These are phyloP conservation scores for Periconia sp. DNA, from an alignment of 2,329 filamentous ascomycete genomes.

Conservation along the genomic window DNA sequence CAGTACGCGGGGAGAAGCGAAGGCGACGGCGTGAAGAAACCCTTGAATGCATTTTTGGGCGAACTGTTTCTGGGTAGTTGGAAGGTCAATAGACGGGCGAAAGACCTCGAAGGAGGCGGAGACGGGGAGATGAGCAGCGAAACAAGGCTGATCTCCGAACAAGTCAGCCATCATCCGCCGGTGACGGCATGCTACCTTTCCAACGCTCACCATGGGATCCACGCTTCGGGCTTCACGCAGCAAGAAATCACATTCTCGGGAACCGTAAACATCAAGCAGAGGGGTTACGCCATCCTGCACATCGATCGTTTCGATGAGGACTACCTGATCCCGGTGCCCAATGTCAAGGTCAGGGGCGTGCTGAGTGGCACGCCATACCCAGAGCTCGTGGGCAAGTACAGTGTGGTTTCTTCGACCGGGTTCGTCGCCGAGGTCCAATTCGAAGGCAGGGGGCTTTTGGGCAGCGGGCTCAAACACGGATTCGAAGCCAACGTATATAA, in stretches of 20 bases:
- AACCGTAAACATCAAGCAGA: constrained; percentile 50
- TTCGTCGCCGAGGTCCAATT: constrained; percentile 48
- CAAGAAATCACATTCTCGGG: constrained; percentile 52
- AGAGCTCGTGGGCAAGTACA: constrained; percentile 46
- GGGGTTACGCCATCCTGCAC: constrained; percentile 48
- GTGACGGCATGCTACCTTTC: constrained; percentile 52
- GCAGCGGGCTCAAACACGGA: constrained; percentile 46
- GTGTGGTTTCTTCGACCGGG: constrained; percentile 46
- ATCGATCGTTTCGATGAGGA: constrained; percentile 49
- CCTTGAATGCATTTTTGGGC: constrained; percentile 54
- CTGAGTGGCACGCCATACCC: constrained; percentile 48
- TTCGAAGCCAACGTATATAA: constrained; percentile 42
- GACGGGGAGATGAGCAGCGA: constrained; percentile 36
- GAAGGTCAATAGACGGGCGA: neutral
- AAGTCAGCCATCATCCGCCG: constrained; percentile 51
- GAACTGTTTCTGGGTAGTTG: constrained; percentile 49
- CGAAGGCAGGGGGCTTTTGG: constrained; percentile 45
- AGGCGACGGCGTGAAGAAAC: constrained; percentile 52
- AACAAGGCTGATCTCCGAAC: constrained; percentile 47
- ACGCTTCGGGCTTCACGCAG: constrained; percentile 50
- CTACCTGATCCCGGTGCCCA: constrained; percentile 49
- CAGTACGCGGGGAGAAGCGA: constrained; percentile 50
- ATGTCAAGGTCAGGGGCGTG: constrained; percentile 50
- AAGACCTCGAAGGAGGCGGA: neutral
- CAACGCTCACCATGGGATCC: constrained; percentile 47